Evolutionary conservation across 164 flowering plant species (phyloP).

Genomic region (Berberis vulgaris): DNA sequence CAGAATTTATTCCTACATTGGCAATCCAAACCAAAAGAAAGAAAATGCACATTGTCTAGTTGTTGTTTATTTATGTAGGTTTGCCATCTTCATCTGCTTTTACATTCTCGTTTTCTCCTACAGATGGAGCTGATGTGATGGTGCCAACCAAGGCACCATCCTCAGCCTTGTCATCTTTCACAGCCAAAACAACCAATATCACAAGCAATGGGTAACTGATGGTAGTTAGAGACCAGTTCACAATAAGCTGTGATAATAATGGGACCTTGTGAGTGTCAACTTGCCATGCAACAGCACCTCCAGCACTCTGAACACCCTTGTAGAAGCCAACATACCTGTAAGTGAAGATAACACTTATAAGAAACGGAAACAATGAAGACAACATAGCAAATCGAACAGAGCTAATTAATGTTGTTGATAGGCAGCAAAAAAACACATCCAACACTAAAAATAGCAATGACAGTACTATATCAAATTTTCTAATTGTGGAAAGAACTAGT

Average conservation of each 20-base stretch:
- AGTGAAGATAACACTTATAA: background rate
- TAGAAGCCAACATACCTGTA: slow-evolving; percentile 83
- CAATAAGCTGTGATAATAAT: slow-evolving; percentile 39
- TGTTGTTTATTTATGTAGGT: background rate
- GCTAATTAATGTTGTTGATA: no score
- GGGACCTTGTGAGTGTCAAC: slow-evolving; percentile 52
- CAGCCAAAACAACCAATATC: slow-evolving; percentile 48
- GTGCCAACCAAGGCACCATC: slow-evolving; percentile 15
- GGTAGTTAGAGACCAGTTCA: slow-evolving; percentile 71
- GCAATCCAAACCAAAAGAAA: background rate
- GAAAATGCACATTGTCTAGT: background rate
- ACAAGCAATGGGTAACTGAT: slow-evolving; percentile 68
- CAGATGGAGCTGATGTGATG: slow-evolving; percentile 10
- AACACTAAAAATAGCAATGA: no score
- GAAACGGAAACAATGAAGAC: background rate
- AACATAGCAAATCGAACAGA: no score
- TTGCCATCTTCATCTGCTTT: slow-evolving; percentile 1
- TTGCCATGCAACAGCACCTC: slow-evolving; percentile 97
- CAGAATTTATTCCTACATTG: background rate
- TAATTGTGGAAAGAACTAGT: no score
- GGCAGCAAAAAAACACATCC: no score
- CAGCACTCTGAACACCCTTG: slow-evolving; percentile 95
- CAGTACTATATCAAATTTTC: no score
- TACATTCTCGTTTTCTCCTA: background rate
- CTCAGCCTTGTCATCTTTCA: slow-evolving; percentile 40